Evolutionary conservation across 345 rosid species (phyloP), one percentile per base, ranked within the genome.

Genomic region (Mangifera indica): DNA sequence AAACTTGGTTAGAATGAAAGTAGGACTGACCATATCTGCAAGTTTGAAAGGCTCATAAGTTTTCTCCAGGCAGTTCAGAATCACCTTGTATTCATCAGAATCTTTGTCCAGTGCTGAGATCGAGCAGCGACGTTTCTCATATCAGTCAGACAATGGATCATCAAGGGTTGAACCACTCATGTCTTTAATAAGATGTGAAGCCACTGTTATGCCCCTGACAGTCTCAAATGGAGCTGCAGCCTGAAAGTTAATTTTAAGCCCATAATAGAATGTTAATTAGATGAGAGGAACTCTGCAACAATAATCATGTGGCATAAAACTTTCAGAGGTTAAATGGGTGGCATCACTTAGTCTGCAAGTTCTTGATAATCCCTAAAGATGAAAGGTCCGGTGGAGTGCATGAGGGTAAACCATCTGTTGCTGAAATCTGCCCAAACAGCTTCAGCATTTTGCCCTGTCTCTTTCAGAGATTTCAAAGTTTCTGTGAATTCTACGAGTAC

Each of bases 391-490:
- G 90, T 81, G 13, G 87, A 85, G 44, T 83, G 97, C 90, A 89
- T 62, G 58, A 90, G 80, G 57, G 85, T 82, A 55, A 86, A 90
- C 97, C 97, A 91, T 70, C 88, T 81, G 44, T 87, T 85, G 81
- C 98, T 87, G 2, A 83, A 89, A 54, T 93, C 96, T 7, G 89
- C 85, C 93, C 92, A 90, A 56, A 83, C 63, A 1, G 88, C 90
- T 52, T 84, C 87, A 0, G 89, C 80, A 77, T 86, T 87, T 37
- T 77, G 87, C 25, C 91, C 94, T 0, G 70, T 74, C 63, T 82
- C 92, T 72, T 84, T 78, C 6, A 66, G 59, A 2, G 84, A 74
- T 74, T 87, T 90, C 48, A 87, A 61, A 66, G 70, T 85, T 58
- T 85, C 87, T 12, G 87, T 70, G 61, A 89, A 87, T 59, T 85